A percentile compares a stretch with the other conserved stretches of the same genome.
These are phyloP conservation scores for Domatiomyces globalis DNA, from an alignment of 2,329 filamentous ascomycete species.

Conservation along the genomic window DNA sequence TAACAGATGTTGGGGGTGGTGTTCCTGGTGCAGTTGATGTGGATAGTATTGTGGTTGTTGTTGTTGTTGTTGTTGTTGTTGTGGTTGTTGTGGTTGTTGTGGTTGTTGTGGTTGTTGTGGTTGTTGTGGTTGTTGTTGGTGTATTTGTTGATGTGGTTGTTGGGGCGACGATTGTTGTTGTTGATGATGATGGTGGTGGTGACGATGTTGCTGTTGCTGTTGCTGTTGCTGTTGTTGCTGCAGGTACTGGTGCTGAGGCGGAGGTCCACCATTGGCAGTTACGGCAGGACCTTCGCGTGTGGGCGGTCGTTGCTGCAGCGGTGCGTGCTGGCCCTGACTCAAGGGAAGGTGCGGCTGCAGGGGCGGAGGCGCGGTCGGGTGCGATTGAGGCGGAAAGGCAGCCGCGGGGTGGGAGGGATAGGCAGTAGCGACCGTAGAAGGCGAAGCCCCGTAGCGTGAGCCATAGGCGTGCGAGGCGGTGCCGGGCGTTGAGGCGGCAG, in stretches of 20 bases:
- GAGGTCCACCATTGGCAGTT: neutral
- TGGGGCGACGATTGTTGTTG: neutral
- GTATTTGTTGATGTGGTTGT: neutral
- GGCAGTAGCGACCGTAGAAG: neutral
- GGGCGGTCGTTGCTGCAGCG: neutral
- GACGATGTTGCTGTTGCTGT: neutral
- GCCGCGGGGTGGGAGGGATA: neutral
- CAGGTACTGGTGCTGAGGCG: neutral
- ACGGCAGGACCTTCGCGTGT: neutral
- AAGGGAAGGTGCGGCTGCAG: neutral
- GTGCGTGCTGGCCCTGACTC: neutral
- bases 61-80: constrained; percentile 1
- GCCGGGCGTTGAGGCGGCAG: constrained; percentile 10
- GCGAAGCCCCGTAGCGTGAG: neutral
- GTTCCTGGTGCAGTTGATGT: too few relatives aligned
- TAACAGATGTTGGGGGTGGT: constrained; percentile 13
- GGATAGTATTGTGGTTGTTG: neutral
- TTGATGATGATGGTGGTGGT: neutral
- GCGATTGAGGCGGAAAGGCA: neutral
- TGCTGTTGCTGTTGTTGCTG: neutral
- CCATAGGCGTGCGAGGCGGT: constrained; percentile 7
- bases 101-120: too few relatives aligned
- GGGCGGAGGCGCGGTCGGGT: neutral
- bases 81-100: neutral
- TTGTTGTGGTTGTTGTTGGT: too few relatives aligned